Evolutionary conservation across 441 rosid genomes (phyloP), one percentile per base, ranked within the genome.

Genomic region (Arabidopsis hybrid): DNA sequence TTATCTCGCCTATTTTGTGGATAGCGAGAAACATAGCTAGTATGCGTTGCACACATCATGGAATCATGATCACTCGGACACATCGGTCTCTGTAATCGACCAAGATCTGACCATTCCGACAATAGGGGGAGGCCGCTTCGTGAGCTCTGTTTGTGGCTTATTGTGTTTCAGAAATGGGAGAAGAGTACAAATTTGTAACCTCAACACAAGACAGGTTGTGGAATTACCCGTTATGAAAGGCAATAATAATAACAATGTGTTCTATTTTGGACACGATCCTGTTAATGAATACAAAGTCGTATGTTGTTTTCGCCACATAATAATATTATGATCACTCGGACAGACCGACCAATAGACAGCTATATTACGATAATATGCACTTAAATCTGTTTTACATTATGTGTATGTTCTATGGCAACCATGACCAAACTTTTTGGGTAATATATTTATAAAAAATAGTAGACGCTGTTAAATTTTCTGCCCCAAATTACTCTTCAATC

Each of bases 401-500:
- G 26, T 21, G 26, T 21, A 21, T 21, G 74, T 74, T 60, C 69
- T 17, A 34, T 36, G 56, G 40, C 56, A 10, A 74, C 57, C 18
- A 51, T 50, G 51, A 59, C 47, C 8, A 6, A n/a, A n/a, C 10
- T 58, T 40, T 1, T 8, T 7, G 1, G 18, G 34, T 59, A 1
- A 13, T 21, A 34, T 50, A 67, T 16, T 4, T 56, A 11, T 9
- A 10, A 17, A 8, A 65, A 47, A 16, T 29, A 65, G 45, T 58
- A 49, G 42, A 39, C 62, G 75, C 71, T 57, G 60, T 63, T 58
- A 69, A 69, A 39, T 56, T 21, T 35, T 62, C 65, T 56, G 75
- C 39, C 67, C 8, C 26, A 47, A 60, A 74, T 74, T 60, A 74
- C 60, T 74, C 63, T 60, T 74, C 78, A 74, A 60, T 74, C 49